phyloP scores from a whole-genome alignment of 1,284 basidiomycete genomes.

The Kalmanozyma brasiliensis region DNA sequence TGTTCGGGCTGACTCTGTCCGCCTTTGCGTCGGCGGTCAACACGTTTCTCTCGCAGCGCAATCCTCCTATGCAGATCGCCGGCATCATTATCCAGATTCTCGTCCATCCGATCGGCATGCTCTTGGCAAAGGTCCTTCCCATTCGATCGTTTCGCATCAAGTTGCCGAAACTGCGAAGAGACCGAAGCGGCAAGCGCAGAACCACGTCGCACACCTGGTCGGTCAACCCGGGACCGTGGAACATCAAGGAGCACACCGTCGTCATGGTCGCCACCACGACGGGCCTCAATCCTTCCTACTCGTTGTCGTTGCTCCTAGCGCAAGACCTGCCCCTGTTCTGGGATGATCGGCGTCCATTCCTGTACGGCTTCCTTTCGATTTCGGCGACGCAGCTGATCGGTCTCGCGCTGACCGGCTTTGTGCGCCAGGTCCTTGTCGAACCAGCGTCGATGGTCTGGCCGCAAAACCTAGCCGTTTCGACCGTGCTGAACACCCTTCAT shows the following conservation, averaged over 20 bases:
- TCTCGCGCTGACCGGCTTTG: constrained; percentile 54
- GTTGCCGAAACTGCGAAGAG: constrained; percentile 5
- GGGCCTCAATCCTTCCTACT: constrained; percentile 42
- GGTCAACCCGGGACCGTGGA: constrained; percentile 63
- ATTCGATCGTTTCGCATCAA: constrained; percentile 30
- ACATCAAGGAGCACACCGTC: constrained; percentile 64
- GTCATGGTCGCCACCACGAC: constrained; percentile 46
- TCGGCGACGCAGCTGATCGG: constrained; percentile 70
- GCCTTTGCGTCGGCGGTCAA: constrained; percentile 57
- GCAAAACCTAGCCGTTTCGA: constrained; percentile 48
- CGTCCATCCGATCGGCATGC: constrained; percentile 51
- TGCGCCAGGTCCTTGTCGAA: constrained; percentile 50
- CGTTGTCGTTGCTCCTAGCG: constrained; percentile 74
- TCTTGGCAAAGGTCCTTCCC: constrained; percentile 51
- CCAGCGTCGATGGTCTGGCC: constrained; percentile 65
- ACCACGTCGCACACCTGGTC: constrained; percentile 15
- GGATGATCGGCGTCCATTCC: constrained; percentile 65
- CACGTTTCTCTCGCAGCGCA: constrained; percentile 56
- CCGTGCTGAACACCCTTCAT: constrained; percentile 61
- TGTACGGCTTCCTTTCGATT: constrained; percentile 68
- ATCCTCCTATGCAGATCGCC: constrained; percentile 56
- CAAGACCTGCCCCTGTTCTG: constrained; percentile 67
- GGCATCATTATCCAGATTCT: constrained; percentile 54
- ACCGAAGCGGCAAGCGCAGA: neutral
- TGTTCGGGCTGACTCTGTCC: constrained; percentile 53